Conservation (phyloP, 2,329 filamentous ascomycete species). For the Cytospora piceicola region DNA sequence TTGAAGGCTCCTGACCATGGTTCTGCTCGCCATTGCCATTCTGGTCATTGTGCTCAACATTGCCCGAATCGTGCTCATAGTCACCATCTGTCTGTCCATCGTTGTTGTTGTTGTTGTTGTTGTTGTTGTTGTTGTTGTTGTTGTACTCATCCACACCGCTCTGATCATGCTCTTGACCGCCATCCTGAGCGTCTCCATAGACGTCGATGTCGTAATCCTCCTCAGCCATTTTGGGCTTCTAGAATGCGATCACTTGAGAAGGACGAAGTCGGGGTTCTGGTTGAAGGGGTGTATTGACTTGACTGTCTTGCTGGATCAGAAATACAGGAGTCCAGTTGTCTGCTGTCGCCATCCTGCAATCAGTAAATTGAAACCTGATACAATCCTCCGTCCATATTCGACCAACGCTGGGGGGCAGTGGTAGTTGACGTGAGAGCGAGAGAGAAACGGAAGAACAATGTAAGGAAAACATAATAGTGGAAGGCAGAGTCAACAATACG, state of each 20-base stretch:
- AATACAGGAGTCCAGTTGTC: slow-evolving; percentile 42
- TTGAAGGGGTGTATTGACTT: slow-evolving; percentile 41
- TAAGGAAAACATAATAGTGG: slow-evolving; percentile 39
- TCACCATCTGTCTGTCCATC: slow-evolving; percentile 40
- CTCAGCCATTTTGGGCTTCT: slow-evolving; percentile 60
- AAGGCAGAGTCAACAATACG: slow-evolving; percentile 55
- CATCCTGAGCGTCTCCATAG: slow-evolving; percentile 59
- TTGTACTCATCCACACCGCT: slow-evolving; percentile 46
- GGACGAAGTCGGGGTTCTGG: slow-evolving; percentile 26
- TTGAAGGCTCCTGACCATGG: slow-evolving; percentile 40
- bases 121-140: slow-evolving; percentile 23
- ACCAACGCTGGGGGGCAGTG: slow-evolving; percentile 29
- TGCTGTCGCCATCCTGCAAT: slow-evolving; percentile 32
- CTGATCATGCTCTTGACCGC: slow-evolving; percentile 23
- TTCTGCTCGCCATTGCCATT: slow-evolving; percentile 45
- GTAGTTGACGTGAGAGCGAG: slow-evolving; percentile 30
- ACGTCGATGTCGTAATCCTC: slow-evolving; percentile 76
- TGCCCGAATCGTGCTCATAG: slow-evolving; percentile 29
- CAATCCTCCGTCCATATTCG: neutral
- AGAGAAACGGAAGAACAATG: slow-evolving; percentile 34
- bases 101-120: slow-evolving; percentile 43
- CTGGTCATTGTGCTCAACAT: slow-evolving; percentile 45
- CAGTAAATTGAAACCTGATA: slow-evolving; percentile 31
- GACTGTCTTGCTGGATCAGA: slow-evolving; percentile 38
- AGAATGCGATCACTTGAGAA: slow-evolving; percentile 23